Percentiles rank a stretch among this genome's conserved stretches.
These are phyloP conservation scores for Pestalotiopsis sp. DNA, from an alignment of 2,329 filamentous ascomycete genomes.

Conservation along the genomic window DNA sequence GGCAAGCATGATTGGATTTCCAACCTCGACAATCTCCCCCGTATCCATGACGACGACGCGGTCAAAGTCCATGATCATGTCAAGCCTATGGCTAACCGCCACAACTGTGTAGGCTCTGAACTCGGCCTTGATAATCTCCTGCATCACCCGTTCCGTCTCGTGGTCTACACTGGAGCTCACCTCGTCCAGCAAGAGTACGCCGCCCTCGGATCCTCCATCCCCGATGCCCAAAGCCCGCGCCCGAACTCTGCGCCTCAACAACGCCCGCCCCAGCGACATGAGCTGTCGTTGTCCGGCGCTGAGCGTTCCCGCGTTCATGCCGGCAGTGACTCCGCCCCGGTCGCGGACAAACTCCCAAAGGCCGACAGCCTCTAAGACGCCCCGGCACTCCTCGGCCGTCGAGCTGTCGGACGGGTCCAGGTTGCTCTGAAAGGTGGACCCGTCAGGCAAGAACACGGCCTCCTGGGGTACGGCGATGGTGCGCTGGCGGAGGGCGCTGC, in stretches of 20 bases:
- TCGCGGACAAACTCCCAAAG: slow-evolving; percentile 26
- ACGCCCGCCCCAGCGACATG: slow-evolving; percentile 27
- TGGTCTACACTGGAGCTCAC: slow-evolving; percentile 33
- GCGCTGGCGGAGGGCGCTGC: slow-evolving; percentile 36
- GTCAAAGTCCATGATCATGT: slow-evolving; percentile 50
- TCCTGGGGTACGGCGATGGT: slow-evolving; percentile 47
- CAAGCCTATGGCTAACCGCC: slow-evolving; percentile 32
- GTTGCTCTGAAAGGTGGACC: slow-evolving; percentile 34
- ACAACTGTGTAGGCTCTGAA: slow-evolving; percentile 49
- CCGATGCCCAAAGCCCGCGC: slow-evolving; percentile 21
- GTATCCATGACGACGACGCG: slow-evolving; percentile 50
- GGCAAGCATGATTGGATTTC: slow-evolving; percentile 24
- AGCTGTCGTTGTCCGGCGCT: slow-evolving; percentile 50
- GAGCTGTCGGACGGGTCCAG: slow-evolving; percentile 32
- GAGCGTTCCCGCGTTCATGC: slow-evolving; percentile 43
- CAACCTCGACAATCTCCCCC: slow-evolving; percentile 45
- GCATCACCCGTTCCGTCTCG: slow-evolving; percentile 28
- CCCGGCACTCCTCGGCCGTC: slow-evolving; percentile 20
- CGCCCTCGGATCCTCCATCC: slow-evolving; percentile 24
- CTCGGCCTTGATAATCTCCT: slow-evolving; percentile 25
- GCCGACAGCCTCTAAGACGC: slow-evolving; percentile 24
- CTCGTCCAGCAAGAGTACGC: slow-evolving; percentile 34
- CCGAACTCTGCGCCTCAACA: slow-evolving; percentile 25
- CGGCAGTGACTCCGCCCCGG: slow-evolving; percentile 26
- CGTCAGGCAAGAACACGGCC: slow-evolving; percentile 41